Percentiles rank a stretch among this genome's conserved stretches.
Evolutionary conservation across 2,329 filamentous ascomycete species (phyloP).

Genomic region (Apiospora aurea): DNA sequence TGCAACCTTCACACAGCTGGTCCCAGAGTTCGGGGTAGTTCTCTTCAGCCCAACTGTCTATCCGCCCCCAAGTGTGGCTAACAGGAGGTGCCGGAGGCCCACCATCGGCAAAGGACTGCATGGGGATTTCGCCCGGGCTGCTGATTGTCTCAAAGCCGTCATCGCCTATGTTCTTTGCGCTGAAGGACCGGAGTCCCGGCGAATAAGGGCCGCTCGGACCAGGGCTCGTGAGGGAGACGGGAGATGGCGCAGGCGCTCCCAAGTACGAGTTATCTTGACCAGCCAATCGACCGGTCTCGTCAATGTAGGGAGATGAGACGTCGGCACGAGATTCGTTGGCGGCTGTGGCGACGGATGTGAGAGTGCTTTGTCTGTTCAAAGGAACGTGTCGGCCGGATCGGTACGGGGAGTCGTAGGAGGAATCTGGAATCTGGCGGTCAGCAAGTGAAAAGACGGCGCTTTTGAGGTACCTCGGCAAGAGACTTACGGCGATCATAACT

Average conservation of each 20-base stretch:
- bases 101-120: constrained; percentile 95
- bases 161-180: constrained; percentile 66
- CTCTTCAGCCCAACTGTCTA: constrained; percentile 92
- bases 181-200: constrained; percentile 83
- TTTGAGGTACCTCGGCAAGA: constrained; percentile 26
- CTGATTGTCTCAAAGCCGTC: constrained; percentile 75
- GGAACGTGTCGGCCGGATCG: constrained; percentile 90
- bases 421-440: constrained; percentile 69
- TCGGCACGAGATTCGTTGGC: constrained; percentile 83
- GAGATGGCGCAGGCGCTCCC: constrained; percentile 53
- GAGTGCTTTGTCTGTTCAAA: constrained; percentile 79
- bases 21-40: constrained; percentile 95
- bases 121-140: constrained; percentile 83
- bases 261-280: constrained; percentile 63
- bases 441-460: constrained; percentile 30
- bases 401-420: constrained; percentile 90
- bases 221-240: constrained; percentile 57
- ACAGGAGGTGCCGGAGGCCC: constrained; percentile 89
- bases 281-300: constrained; percentile 68
- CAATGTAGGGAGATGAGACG: constrained; percentile 75
- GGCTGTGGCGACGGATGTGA: constrained; percentile 89
- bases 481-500: constrained; percentile 72
- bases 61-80: constrained; percentile 89
- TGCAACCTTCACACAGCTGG: constrained; percentile 91
- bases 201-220: constrained; percentile 80